Evolutionary conservation across 345 rosid species (phyloP), one percentile per base, ranked within the genome.

Genomic region (Lenwebbia sp.): DNA sequence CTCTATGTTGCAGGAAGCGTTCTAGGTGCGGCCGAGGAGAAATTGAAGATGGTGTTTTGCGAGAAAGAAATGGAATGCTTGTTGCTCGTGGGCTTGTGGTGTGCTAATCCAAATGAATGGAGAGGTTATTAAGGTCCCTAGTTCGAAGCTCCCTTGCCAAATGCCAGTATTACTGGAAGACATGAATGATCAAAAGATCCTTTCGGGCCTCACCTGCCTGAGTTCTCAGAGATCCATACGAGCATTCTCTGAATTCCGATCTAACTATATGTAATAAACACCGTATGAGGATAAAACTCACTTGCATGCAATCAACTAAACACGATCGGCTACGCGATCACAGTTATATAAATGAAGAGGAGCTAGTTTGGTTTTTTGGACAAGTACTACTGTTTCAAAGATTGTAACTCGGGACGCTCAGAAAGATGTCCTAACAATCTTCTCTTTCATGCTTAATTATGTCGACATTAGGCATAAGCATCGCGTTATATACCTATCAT

Each of bases 21-120:
- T 47, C 52, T 76, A 85, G 37, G 23, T 10, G 85, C 52, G 6
- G 88, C 60, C 41, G 81, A 86, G 17, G 65, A 85, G 85, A 70
- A 22, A 28, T 3, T 74, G 21, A 13, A 30, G 12, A 54, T 25
- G 30, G 83, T 85, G 13, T 86, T 86, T 49, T 53, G 86, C 50
- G 33, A 37, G 25, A 41, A 86, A 14, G 65, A 88, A 56, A 41
- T 86, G 84, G 82, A 25, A 70, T 28, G 84, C 40, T 76, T 60
- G 86, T 28, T 88, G 17, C 50, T 82, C 47, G 89, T 86, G 15
- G 86, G 89, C 47, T 30, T 86, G 26, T 49, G 83, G 87, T 11
- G 89, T 37, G 54, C 87, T 51, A 85, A 87, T 47, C 85, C 85
- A 5, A 84, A 82, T 65, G 54, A 47, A 83, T 52, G 82, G 58